These are phyloP conservation scores for Xanthoconium purpureum DNA, from an alignment of 768 basidiomycete species.

Conservation along the genomic window DNA sequence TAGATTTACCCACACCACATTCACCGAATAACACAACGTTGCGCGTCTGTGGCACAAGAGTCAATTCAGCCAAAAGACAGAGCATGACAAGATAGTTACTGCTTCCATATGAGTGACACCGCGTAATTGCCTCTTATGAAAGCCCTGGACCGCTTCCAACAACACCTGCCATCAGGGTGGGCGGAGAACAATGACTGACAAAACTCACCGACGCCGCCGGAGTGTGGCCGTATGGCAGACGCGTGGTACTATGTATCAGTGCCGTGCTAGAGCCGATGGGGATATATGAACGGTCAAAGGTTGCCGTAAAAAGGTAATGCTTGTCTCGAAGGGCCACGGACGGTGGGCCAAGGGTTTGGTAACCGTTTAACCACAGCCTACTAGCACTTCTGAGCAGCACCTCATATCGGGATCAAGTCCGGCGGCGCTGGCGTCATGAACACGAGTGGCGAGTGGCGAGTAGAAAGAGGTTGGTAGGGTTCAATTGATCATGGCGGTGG, in stretches of 20 bases:
- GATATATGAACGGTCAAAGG: background rate
- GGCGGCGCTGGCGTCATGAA: background rate
- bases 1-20: conserved; percentile 38
- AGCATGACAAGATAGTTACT: background rate
- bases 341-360: conserved; percentile 6
- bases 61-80: background rate
- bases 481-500: background rate
- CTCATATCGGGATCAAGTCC: background rate
- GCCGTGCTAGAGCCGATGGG: background rate
- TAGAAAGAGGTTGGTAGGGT: background rate
- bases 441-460: background rate
- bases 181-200: background rate
- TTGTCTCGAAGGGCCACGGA: background rate
- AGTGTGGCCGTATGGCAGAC: background rate
- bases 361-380: background rate
- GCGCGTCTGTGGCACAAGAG: conserved; percentile 4
- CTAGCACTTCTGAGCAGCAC: no score
- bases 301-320: background rate
- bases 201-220: background rate
- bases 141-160: background rate
- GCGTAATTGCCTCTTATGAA: no score
- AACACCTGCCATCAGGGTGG: background rate
- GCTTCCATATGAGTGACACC: conserved; percentile 1
- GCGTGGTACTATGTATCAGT: background rate
- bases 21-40: conserved; percentile 38